Conservation (phyloP, 2,329 filamentous ascomycete species). For the Xylaria sp. region DNA sequence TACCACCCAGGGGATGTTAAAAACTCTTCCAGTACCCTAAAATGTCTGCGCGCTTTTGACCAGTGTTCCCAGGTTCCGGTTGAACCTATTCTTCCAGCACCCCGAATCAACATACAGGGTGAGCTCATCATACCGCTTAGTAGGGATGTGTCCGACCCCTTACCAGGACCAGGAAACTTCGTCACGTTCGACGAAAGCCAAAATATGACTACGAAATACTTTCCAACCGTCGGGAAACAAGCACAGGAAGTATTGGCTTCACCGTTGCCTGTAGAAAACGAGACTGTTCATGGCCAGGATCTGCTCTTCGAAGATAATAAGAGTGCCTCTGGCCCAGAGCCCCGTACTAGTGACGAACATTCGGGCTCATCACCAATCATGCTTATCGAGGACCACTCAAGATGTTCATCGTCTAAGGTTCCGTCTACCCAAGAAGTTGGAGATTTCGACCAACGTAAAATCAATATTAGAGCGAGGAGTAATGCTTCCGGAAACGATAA, state of each 20-base stretch:
- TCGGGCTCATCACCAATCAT: not conserved
- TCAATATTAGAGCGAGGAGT: not conserved
- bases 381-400: not conserved
- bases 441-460: not conserved
- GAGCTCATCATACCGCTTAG: not conserved
- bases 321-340: constrained; percentile 8
- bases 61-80: not conserved
- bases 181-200: not conserved
- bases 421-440: not conserved
- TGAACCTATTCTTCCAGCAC: not conserved
- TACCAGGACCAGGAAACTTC: not conserved
- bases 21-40: not conserved
- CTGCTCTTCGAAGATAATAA: constrained; percentile 47
- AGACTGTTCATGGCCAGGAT: constrained; percentile 51
- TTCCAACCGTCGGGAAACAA: not conserved
- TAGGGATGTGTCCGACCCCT: not conserved
- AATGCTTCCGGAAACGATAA: not conserved
- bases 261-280: constrained; percentile 42
- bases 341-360: constrained; percentile 1
- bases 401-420: not conserved
- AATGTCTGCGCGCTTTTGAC: not conserved
- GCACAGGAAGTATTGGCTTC: constrained; percentile 11
- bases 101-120: not conserved
- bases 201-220: not conserved
- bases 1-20: not conserved